A percentile compares a stretch with the other conserved stretches of the same genome.
phyloP scores from a whole-genome alignment of 108 stramenopile genomes.

The Stephanodiscus minutulus region DNA sequence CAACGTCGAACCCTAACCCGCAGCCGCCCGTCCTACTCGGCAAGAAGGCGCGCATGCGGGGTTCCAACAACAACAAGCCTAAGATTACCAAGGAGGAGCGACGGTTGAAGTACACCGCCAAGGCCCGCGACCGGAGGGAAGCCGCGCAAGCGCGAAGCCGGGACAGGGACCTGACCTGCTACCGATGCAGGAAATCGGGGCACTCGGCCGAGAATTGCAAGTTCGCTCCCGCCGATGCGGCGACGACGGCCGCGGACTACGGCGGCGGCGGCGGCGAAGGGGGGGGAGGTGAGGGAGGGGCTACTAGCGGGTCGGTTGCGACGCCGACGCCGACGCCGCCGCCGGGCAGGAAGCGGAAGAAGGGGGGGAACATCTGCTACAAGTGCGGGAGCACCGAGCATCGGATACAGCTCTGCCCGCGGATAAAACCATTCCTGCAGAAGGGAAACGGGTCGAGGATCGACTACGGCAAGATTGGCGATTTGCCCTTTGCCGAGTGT shows the following conservation, averaged over 20 bases:
- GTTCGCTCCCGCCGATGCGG: not conserved
- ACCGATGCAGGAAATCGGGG: constrained; percentile 69
- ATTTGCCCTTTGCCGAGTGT: constrained; percentile 77
- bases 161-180: constrained; percentile 59
- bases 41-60: not conserved
- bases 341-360: constrained; percentile 17
- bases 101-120: constrained; percentile 73
- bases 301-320: too few species aligned
- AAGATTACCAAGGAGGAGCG: constrained; percentile 87
- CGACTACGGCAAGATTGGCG: constrained; percentile 42
- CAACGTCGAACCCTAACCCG: not conserved
- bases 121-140: constrained; percentile 67
- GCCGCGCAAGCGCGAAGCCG: constrained; percentile 31
- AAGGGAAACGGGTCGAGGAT: constrained; percentile 25
- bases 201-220: constrained; percentile 72
- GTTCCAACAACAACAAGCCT: constrained; percentile 48
- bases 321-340: not conserved
- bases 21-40: not conserved
- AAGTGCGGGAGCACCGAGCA: constrained; percentile 84
- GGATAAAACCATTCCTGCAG: constrained; percentile 29
- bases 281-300: not conserved
- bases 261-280: not conserved
- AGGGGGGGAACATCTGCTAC: constrained; percentile 60
- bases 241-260: not conserved
- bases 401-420: constrained; percentile 62